phyloP scores from a whole-genome alignment of 208 protist species.

The Trypanosoma avium region DNA sequence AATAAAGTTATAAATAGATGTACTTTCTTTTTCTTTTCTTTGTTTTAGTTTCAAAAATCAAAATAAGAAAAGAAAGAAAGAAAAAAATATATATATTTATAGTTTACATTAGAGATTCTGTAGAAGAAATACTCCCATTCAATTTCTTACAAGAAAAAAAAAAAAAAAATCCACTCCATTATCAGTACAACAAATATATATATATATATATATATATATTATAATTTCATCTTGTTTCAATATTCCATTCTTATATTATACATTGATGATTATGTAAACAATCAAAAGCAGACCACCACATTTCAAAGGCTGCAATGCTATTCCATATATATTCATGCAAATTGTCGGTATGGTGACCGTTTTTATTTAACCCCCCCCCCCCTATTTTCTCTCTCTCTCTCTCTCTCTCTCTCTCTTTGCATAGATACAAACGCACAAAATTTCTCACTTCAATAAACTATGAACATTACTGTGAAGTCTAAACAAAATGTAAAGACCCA shows the following conservation, averaged over 20 bases:
- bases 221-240: neutral
- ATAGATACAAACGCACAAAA: too few relatives aligned
- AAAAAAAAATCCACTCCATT: too few relatives aligned
- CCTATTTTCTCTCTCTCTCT: neutral
- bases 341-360: neutral
- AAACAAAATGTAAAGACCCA: neutral
- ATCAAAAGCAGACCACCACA: too few relatives aligned
- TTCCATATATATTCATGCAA: neutral
- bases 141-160: too few relatives aligned
- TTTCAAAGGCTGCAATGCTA: too few relatives aligned
- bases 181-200: neutral
- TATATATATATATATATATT: neutral
- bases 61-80: slow-evolving; percentile 17
- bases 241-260: neutral
- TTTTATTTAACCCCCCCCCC: neutral
- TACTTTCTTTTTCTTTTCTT: neutral
- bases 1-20: too few relatives aligned
- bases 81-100: slow-evolving; percentile 2
- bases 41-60: neutral
- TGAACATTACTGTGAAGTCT: neutral
- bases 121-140: too few relatives aligned
- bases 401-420: neutral
- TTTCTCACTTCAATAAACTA: too few relatives aligned
- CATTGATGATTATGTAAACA: too few relatives aligned
- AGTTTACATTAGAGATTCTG: neutral